Conservation (phyloP, 768 basidiomycete species). For the Naganishia friedmannii region DNA sequence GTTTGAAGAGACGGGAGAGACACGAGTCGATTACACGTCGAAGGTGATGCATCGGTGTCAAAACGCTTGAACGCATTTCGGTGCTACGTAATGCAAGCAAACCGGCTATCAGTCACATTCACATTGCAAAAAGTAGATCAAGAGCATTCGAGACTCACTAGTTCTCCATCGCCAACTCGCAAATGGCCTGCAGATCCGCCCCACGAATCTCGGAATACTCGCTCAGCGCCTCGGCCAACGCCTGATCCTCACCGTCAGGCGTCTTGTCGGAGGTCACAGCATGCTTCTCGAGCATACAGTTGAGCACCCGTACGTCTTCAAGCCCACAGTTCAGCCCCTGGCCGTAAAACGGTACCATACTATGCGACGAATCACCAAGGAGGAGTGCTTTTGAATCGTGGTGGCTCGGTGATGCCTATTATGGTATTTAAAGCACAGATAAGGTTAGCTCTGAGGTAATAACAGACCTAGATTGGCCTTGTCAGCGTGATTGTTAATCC, state of each 20-base stretch:
- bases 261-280: slow-evolving; percentile 59
- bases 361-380: slow-evolving; percentile 91
- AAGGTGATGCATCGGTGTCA: slow-evolving; percentile 72
- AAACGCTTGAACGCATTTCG: slow-evolving; percentile 92
- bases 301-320: slow-evolving; percentile 90
- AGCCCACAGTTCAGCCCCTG: slow-evolving; percentile 97
- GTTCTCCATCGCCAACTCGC: slow-evolving; percentile 89
- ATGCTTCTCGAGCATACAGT: slow-evolving; percentile 68
- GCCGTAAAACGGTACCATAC: slow-evolving; percentile 81
- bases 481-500: no score
- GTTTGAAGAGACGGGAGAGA: slow-evolving; percentile 45
- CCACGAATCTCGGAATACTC: slow-evolving; percentile 78
- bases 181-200: slow-evolving; percentile 85
- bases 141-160: slow-evolving; percentile 64
- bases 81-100: slow-evolving; percentile 57
- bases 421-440: slow-evolving; percentile 15
- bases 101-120: no score
- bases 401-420: slow-evolving; percentile 80
- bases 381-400: slow-evolving; percentile 82
- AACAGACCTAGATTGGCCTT: no score
- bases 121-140: neutral
- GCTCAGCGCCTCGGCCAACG: slow-evolving; percentile 61
- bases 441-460: neutral
- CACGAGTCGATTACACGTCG: slow-evolving; percentile 76
- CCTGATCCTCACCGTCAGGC: slow-evolving; percentile 46